phyloP scores from a whole-genome alignment of 139 green algal species.

The Chlamydomonas incerta region DNA sequence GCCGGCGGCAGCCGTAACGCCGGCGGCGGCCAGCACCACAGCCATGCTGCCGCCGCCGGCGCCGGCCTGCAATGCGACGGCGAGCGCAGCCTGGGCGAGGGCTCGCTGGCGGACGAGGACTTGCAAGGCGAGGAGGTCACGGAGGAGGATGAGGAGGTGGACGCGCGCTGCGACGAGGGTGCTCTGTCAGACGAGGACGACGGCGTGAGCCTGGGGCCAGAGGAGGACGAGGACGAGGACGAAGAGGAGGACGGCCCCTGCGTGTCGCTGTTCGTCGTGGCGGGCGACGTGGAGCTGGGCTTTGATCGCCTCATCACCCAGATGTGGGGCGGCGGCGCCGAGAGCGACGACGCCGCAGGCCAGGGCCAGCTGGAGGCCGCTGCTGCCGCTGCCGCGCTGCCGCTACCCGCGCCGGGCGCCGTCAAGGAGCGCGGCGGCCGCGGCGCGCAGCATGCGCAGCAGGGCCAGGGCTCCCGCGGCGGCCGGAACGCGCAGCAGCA shows the following conservation, averaged over 20 bases:
- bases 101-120: constrained; percentile 16
- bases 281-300: constrained; percentile 32
- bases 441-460: not conserved
- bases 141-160: not conserved
- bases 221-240: constrained; percentile 23
- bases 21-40: not conserved
- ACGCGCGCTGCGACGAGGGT: not conserved
- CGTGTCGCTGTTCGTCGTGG: constrained; percentile 39
- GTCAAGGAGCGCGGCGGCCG: not conserved
- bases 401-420: not conserved
- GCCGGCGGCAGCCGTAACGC: not conserved
- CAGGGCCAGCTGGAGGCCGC: not conserved
- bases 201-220: constrained; percentile 6
- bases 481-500: not conserved
- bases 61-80: not conserved
- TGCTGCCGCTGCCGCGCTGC: not conserved
- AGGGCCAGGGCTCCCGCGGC: too few relatives aligned
- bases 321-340: constrained; percentile 39
- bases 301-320: constrained; percentile 50
- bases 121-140: not conserved
- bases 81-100: constrained; percentile 4
- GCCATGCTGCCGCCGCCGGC: too few relatives aligned
- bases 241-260: constrained; percentile 50
- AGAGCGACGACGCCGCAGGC: constrained; percentile 21
- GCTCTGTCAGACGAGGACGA: not conserved